Base-by-base conservation (phyloP, 1,284 basidiomycete genomes). In the Malassezia psittaci region DNA sequence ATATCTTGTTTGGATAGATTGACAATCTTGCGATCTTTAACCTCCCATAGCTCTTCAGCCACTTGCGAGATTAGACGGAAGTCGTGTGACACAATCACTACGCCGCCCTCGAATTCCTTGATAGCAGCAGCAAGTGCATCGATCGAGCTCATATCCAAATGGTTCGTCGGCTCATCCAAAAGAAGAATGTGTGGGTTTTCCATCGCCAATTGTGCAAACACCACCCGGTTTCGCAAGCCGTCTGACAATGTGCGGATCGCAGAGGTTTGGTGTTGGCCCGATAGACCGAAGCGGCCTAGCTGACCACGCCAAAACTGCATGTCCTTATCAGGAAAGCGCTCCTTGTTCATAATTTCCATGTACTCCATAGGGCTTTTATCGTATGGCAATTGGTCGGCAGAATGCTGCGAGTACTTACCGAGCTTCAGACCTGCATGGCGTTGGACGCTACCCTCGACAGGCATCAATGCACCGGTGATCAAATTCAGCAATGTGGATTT, bases 401-500 rank as follows among this genome's bases (percentile, higher is more conserved):
- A 90, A 79, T 99, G 94, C 79, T 99, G 94, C 37, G 87, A 90
- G 81, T 96, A 98, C 60, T 73, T 73, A 60, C 63, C 90, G n/a
- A 98, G 83, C 78, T 98, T 98, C 68, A 99, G 81, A 36, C 81
- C 82, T 48, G 86, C 80, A 77, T 98, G 93, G 67, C 89, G 88
- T 48, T 85, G 86, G 64, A 98, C 77, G 21, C 87, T 87, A 48
- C 93, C 93, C 73, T 88, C 83, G 58, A 78, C 79, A 1, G 94
- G 90, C 66, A 86, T 84, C 36, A 94, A 81, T 13, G 76, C 81
- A 49, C 88, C 82, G 9, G 87, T 96, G 77, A 99, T 90, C 57
- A 99, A 83, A 79, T 96, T 85, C 43, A 99, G 82, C 49, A 99
- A 83, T 8, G 93, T 99, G 35, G 93, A 96, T 77, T 98, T 98